A percentile compares a stretch with the other conserved stretches of the same genome.
phyloP scores from a whole-genome alignment of 2,329 filamentous ascomycete species.

The Ustilaginoidea virens region DNA sequence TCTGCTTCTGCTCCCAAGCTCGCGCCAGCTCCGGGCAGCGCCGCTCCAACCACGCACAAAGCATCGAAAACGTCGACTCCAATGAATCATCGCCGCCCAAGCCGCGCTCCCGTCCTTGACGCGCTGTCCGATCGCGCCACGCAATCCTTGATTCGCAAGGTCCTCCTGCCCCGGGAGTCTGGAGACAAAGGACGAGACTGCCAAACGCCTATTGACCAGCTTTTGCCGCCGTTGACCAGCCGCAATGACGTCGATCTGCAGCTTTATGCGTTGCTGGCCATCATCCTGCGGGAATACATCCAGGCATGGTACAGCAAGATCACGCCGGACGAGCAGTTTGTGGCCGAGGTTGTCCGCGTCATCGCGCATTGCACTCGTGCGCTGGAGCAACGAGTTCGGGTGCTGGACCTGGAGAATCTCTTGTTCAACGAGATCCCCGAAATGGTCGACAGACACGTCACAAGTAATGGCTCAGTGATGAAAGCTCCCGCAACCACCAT shows the following conservation, averaged over 20 bases:
- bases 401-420: slow-evolving; percentile 69
- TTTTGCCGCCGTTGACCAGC: slow-evolving; percentile 83
- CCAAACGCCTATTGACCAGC: slow-evolving; percentile 52
- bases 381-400: slow-evolving; percentile 70
- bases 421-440: slow-evolving; percentile 78
- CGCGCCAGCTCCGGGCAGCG: slow-evolving; percentile 5
- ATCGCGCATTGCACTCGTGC: slow-evolving; percentile 84
- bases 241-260: slow-evolving; percentile 88
- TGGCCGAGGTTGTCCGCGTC: slow-evolving; percentile 75
- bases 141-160: slow-evolving; percentile 62
- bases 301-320: slow-evolving; percentile 89
- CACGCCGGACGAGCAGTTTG: slow-evolving; percentile 76
- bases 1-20: too few species aligned
- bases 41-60: slow-evolving; percentile 4
- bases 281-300: slow-evolving; percentile 81
- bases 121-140: slow-evolving; percentile 67
- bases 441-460: slow-evolving; percentile 64
- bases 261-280: slow-evolving; percentile 80
- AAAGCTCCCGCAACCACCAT: neutral
- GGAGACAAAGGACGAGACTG: slow-evolving; percentile 36
- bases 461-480: slow-evolving; percentile 38
- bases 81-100: slow-evolving; percentile 15
- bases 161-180: slow-evolving; percentile 61
- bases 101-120: slow-evolving; percentile 24
- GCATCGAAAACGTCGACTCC: slow-evolving; percentile 7